Evolutionary conservation across 345 rosid genomes (phyloP).

Genomic region (Luvunga scandens): DNA sequence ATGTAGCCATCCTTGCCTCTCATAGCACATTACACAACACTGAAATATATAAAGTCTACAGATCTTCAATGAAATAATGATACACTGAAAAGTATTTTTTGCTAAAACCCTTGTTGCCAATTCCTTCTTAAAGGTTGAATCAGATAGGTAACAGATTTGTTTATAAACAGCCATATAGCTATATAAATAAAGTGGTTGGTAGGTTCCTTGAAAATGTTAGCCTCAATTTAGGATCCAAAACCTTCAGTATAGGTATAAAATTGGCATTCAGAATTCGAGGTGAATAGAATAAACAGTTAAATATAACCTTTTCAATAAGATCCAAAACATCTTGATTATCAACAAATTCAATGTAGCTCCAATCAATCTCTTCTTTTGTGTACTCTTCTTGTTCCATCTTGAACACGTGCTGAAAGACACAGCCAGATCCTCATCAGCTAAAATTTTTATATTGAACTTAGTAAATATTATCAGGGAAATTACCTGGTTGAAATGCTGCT

Average conservation of each 20-base stretch:
- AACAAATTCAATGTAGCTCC: constrained; percentile 98
- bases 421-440: constrained; percentile 15
- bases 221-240: background rate
- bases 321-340: constrained; percentile 97
- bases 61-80: too few relatives aligned
- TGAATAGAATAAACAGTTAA: constrained; percentile 1
- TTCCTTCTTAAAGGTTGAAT: background rate
- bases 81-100: background rate
- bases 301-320: constrained; percentile 81
- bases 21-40: too few relatives aligned
- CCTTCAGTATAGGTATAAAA: background rate
- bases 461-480: constrained; percentile 16
- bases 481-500: constrained; percentile 97
- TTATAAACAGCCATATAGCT: background rate
- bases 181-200: background rate
- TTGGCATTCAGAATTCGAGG: background rate
- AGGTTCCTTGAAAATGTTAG: background rate
- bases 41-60: too few relatives aligned
- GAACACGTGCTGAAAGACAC: constrained; percentile 78
- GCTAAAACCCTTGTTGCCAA: background rate
- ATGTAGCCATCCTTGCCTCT: background rate
- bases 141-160: background rate
- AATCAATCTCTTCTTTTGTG: constrained; percentile 85
- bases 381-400: constrained; percentile 99
- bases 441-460: background rate